A percentile compares a stretch with the other conserved stretches of the same genome.
Conservation (phyloP, 306 rosid genomes). For the Adenanthera pavonina region DNA sequence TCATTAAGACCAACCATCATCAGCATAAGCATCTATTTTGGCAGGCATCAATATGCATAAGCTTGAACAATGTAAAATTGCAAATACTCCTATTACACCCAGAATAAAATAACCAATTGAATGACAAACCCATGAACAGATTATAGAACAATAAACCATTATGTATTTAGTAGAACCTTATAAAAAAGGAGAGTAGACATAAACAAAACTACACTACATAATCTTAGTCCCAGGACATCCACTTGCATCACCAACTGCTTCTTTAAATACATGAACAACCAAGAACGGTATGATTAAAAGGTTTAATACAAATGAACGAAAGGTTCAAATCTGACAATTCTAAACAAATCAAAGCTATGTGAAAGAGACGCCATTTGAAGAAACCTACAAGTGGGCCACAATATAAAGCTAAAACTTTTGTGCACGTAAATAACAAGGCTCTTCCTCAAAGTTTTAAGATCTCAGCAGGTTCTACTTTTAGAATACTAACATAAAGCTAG, state of each 20-base stretch:
- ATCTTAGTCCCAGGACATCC: background rate
- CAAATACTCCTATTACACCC: background rate
- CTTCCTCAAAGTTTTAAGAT: background rate
- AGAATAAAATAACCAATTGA: background rate
- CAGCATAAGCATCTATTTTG: background rate
- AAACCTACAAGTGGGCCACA: background rate
- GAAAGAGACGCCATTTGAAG: too few relatives aligned
- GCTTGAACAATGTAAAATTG: background rate
- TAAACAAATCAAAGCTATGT: background rate
- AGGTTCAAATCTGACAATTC: background rate
- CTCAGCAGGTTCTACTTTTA: background rate
- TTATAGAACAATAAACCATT: background rate
- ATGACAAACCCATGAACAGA: background rate
- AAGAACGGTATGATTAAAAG: background rate
- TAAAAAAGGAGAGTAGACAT: background rate
- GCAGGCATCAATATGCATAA: background rate
- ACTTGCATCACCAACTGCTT: background rate
- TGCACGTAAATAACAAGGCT: too few relatives aligned
- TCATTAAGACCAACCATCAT: constrained; percentile 1
- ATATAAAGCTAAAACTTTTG: background rate
- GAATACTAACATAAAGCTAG: background rate
- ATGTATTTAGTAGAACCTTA: background rate
- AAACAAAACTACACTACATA: background rate
- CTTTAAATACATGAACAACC: background rate
- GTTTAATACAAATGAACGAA: background rate